These are phyloP conservation scores for Candida sphagnicola DNA, from an alignment of 805 yeast species.

Conservation along the genomic window DNA sequence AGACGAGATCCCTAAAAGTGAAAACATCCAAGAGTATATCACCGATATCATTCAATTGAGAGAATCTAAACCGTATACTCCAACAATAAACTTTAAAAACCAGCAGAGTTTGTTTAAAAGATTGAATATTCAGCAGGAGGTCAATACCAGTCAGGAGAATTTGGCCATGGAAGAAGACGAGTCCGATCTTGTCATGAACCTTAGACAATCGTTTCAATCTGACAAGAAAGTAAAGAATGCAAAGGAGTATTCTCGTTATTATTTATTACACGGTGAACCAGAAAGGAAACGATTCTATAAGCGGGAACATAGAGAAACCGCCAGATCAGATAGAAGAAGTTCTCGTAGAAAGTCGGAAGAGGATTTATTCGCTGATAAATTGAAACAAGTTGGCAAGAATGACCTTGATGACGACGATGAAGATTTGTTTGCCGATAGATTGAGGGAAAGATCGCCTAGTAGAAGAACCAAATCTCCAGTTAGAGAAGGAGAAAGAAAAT, in stretches of 20 bases:
- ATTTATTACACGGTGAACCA: conserved; percentile 70
- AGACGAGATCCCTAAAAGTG: conserved; percentile 3
- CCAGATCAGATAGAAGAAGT: conserved; percentile 7
- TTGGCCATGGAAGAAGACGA: conserved; percentile 37
- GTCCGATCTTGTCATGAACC: conserved; percentile 29
- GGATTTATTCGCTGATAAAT: conserved; percentile 34
- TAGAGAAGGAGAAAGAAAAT: conserved; percentile 5
- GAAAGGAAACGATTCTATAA: conserved; percentile 33
- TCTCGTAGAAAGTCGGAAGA: conserved; percentile 13
- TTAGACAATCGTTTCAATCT: conserved; percentile 48
- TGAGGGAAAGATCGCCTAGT: conserved; percentile 15
- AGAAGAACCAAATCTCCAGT: conserved; percentile 3
- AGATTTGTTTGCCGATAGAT: conserved; percentile 25
- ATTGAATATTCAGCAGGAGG: conserved; percentile 14
- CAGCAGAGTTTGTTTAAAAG: conserved; percentile 26
- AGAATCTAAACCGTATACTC: conserved; percentile 37
- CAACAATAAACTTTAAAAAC: conserved; percentile 29
- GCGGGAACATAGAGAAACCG: conserved; percentile 6
- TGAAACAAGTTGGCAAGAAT: conserved; percentile 7
- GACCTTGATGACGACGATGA: conserved; percentile 7
- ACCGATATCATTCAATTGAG: conserved; percentile 32
- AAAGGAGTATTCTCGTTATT: conserved; percentile 56
- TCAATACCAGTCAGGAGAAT: conserved; percentile 3
- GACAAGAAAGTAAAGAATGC: conserved; percentile 61
- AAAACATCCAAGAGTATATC: conserved; percentile 14